phyloP scores from a whole-genome alignment of 306 rosid species.

The Prunus padus region DNA sequence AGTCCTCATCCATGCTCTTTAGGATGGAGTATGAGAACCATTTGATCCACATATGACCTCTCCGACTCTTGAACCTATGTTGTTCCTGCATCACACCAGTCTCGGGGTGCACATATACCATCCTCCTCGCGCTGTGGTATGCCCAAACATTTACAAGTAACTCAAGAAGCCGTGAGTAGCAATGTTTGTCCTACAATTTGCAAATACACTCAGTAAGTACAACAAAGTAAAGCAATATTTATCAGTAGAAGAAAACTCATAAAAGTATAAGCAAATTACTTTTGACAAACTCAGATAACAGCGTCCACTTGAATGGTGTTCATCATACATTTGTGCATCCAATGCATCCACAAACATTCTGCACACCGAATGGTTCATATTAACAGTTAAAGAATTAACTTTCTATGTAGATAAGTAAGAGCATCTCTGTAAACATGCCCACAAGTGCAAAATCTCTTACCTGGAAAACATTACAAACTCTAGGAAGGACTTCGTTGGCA shows the following conservation, averaged over 20 bases:
- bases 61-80: slow-evolving; percentile 65
- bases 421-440: background rate
- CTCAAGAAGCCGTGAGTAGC: slow-evolving; percentile 89
- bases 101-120: slow-evolving; percentile 75
- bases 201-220: slow-evolving; percentile 1
- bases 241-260: background rate
- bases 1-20: slow-evolving; percentile 94
- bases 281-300: slow-evolving; percentile 79
- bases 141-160: slow-evolving; percentile 88
- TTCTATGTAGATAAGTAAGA: slow-evolving; percentile 2
- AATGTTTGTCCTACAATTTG: slow-evolving; percentile 74
- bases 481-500: slow-evolving; percentile 86
- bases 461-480: slow-evolving; percentile 98
- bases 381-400: slow-evolving; percentile 2
- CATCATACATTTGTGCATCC: slow-evolving; percentile 73
- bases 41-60: slow-evolving; percentile 82
- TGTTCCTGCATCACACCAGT: slow-evolving; percentile 84
- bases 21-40: slow-evolving; percentile 73
- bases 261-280: slow-evolving; percentile 41
- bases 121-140: slow-evolving; percentile 83
- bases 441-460: slow-evolving; percentile 34
- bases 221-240: slow-evolving; percentile 1
- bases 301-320: slow-evolving; percentile 71
- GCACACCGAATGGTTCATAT: slow-evolving; percentile 30
- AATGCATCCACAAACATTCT: slow-evolving; percentile 92